phyloP scores from a whole-genome alignment of 1,284 basidiomycete species.

The Agroathelia rolfsii region DNA sequence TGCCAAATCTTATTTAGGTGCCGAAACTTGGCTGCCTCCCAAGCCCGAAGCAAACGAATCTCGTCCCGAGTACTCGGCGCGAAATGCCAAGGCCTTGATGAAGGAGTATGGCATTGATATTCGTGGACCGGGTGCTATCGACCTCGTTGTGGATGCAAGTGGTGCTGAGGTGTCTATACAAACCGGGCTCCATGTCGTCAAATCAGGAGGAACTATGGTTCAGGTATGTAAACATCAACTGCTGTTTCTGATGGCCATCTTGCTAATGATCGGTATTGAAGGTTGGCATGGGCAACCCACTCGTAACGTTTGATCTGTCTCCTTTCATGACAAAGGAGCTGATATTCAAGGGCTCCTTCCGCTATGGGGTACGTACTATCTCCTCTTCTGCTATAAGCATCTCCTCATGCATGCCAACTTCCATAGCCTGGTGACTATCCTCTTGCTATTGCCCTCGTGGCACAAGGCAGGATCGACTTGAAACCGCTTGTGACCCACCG shows the following conservation, averaged over 20 bases:
- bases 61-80: conserved; percentile 57
- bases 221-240: conserved; percentile 33
- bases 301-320: conserved; percentile 54
- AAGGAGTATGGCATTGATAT: conserved; percentile 48
- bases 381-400: conserved; percentile 3
- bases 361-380: conserved; percentile 56
- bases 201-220: conserved; percentile 64
- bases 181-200: conserved; percentile 68
- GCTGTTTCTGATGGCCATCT: conserved; percentile 1
- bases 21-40: conserved; percentile 69
- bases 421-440: conserved; percentile 74
- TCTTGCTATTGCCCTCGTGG: conserved; percentile 74
- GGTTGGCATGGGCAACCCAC: conserved; percentile 68
- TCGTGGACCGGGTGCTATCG: conserved; percentile 48
- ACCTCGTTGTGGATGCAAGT: conserved; percentile 76
- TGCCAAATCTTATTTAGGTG: conserved; percentile 82
- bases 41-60: conserved; percentile 55
- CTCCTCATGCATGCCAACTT: background rate
- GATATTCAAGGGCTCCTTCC: conserved; percentile 78
- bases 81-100: conserved; percentile 54
- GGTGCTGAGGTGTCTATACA: conserved; percentile 85
- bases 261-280: conserved; percentile 18
- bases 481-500: conserved; percentile 86
- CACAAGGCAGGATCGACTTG: conserved; percentile 74
- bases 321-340: conserved; percentile 68